These are phyloP conservation scores for Mycena rebaudengoi DNA, from an alignment of 768 basidiomycete genomes.

Conservation along the genomic window DNA sequence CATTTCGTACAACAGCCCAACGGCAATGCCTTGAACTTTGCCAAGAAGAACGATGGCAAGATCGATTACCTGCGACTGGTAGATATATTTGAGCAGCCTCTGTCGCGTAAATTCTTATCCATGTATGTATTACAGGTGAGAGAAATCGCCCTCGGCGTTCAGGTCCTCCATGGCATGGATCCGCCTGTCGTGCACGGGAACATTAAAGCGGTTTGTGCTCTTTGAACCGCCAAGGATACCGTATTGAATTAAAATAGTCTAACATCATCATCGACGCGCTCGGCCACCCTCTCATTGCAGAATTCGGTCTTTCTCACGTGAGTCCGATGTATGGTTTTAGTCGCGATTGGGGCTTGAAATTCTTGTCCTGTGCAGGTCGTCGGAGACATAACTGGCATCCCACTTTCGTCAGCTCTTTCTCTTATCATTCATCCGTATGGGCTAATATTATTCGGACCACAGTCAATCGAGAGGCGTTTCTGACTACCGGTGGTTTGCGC, in stretches of 20 bases:
- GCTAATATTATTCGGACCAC: too few species aligned
- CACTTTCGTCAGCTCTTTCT: too few species aligned
- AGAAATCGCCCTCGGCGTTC: slow-evolving; percentile 53
- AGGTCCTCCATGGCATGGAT: slow-evolving; percentile 56
- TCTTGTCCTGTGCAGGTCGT: slow-evolving; percentile 49
- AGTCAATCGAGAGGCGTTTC: slow-evolving; percentile 57
- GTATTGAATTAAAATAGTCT: too few species aligned
- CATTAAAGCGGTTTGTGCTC: slow-evolving; percentile 53
- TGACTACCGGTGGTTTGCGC: slow-evolving; percentile 61
- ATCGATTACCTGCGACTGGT: slow-evolving; percentile 56
- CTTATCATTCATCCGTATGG: too few species aligned
- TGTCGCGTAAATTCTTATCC: background rate
- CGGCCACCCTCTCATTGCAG: slow-evolving; percentile 60
- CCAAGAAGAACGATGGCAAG: slow-evolving; percentile 46
- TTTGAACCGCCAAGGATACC: too few species aligned
- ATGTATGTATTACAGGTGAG: slow-evolving; percentile 43
- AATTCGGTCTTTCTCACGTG: slow-evolving; percentile 64
- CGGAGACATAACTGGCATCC: slow-evolving; percentile 64
- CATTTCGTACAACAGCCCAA: too few species aligned
- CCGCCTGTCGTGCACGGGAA: slow-evolving; percentile 63
- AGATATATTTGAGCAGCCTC: too few species aligned
- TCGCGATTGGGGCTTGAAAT: too few species aligned
- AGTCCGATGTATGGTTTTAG: too few species aligned
- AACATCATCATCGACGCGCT: slow-evolving; percentile 54
- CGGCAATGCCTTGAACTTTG: slow-evolving; percentile 57